These are phyloP conservation scores for Colletotrichum navitas DNA, from an alignment of 2,329 filamentous ascomycete species.

Conservation along the genomic window DNA sequence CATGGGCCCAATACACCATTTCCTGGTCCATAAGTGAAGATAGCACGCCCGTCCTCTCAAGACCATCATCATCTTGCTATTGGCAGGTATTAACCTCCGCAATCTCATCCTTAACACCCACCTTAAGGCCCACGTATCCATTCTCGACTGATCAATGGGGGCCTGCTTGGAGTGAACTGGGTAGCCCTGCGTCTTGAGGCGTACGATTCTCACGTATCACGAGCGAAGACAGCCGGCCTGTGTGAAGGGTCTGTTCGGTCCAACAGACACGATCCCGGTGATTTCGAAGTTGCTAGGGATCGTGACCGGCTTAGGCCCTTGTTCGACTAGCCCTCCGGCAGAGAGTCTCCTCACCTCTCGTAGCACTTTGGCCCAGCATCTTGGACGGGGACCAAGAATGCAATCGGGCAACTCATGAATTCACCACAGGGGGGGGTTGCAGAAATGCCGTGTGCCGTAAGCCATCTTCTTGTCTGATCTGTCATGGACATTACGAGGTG, in stretches of 20 bases:
- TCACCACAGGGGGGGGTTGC: not conserved
- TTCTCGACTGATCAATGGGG: not conserved
- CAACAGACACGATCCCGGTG: constrained; percentile 6
- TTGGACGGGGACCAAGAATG: not conserved
- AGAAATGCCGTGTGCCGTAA: constrained; percentile 23
- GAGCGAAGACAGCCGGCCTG: not conserved
- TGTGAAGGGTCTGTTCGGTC: not conserved
- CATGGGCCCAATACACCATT: not conserved
- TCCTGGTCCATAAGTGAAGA: not conserved
- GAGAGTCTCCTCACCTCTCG: not conserved
- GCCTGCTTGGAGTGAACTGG: not conserved
- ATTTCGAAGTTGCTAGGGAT: constrained; percentile 8
- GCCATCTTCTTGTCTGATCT: not conserved
- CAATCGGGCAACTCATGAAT: not conserved
- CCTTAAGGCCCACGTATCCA: too few relatives aligned
- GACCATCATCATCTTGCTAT: constrained; percentile 1
- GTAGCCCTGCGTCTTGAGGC: not conserved
- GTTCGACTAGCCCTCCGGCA: too few relatives aligned
- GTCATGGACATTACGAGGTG: not conserved
- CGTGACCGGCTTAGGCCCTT: not conserved
- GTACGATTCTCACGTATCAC: not conserved
- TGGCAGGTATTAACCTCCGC: not conserved
- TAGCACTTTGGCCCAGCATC: not conserved
- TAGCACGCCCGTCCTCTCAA: constrained; percentile 14
- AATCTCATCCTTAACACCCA: not conserved